These are phyloP conservation scores for Nissolia schottii DNA, from an alignment of 306 rosid genomes.

Conservation along the genomic window DNA sequence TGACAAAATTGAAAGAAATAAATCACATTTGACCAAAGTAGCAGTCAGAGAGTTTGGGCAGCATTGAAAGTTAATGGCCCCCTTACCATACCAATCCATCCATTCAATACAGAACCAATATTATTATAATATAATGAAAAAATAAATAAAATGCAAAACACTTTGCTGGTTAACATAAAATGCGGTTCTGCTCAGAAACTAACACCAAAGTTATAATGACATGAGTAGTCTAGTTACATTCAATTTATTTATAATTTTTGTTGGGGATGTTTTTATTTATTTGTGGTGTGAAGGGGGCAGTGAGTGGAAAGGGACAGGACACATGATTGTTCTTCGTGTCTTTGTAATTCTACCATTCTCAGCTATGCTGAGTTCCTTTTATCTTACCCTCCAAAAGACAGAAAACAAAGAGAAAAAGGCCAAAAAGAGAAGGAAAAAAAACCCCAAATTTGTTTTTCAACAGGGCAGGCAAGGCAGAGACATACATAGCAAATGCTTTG, in stretches of 20 bases:
- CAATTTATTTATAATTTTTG: background rate
- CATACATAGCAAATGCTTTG: background rate
- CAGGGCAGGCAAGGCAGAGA: too few species aligned
- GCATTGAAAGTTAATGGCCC: constrained; percentile 24
- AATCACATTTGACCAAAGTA: constrained; percentile 23
- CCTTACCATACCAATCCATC: constrained; percentile 7
- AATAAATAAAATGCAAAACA: background rate
- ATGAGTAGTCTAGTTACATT: background rate
- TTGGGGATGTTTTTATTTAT: background rate
- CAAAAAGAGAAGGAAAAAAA: too few species aligned
- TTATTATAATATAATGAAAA: background rate
- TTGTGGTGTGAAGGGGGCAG: background rate
- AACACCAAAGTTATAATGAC: too few species aligned
- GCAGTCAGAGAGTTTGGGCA: background rate
- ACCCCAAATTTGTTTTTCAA: background rate
- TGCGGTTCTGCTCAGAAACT: background rate
- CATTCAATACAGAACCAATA: background rate
- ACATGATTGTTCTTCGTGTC: constrained; percentile 39
- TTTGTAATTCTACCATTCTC: constrained; percentile 16
- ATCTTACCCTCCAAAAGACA: constrained; percentile 12
- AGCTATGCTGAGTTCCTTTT: constrained; percentile 5
- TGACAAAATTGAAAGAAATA: constrained; percentile 12
- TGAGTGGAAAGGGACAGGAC: constrained; percentile 37
- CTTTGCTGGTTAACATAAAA: background rate
- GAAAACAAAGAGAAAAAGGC: background rate